A percentile compares a stretch with the other conserved stretches of the same genome.
These are phyloP conservation scores for Saitozyma podzolica DNA, from an alignment of 768 basidiomycete genomes.

Conservation along the genomic window DNA sequence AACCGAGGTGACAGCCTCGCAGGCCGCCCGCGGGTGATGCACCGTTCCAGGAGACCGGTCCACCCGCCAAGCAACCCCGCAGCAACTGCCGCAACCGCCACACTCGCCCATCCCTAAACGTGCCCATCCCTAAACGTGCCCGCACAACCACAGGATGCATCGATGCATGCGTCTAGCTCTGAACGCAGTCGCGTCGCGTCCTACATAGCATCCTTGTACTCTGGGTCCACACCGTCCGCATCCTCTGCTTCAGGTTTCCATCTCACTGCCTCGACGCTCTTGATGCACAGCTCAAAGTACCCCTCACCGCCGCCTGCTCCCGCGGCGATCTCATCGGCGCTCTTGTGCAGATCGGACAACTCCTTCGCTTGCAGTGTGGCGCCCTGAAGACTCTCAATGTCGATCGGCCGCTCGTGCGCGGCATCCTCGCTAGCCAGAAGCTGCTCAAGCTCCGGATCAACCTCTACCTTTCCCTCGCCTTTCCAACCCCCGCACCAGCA, in stretches of 20 bases:
- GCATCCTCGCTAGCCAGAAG: constrained; percentile 22
- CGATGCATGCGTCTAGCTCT: not conserved
- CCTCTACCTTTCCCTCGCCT: constrained; percentile 18
- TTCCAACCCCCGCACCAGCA: constrained; percentile 32
- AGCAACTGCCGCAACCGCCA: too few relatives aligned
- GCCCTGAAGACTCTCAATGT: not conserved
- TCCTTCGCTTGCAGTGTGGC: too few relatives aligned
- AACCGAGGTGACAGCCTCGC: too few relatives aligned
- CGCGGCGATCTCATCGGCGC: not conserved
- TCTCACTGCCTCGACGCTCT: constrained; percentile 77
- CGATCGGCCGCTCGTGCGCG: not conserved
- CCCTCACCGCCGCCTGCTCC: constrained; percentile 55
- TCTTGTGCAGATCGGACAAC: not conserved
- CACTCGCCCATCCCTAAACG: too few relatives aligned
- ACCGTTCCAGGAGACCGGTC: too few relatives aligned
- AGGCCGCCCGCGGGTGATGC: too few relatives aligned
- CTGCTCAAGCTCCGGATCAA: constrained; percentile 31
- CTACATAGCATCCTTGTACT: not conserved
- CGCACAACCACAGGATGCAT: too few relatives aligned
- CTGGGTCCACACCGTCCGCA: constrained; percentile 5
- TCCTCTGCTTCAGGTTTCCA: constrained; percentile 44
- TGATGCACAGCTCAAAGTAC: constrained; percentile 76
- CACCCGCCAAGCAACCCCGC: too few relatives aligned
- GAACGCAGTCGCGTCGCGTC: not conserved
- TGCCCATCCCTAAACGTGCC: too few relatives aligned